A percentile compares a stretch with the other conserved stretches of the same genome.
Conservation (phyloP, 1,284 basidiomycete genomes). For the Trichosporon ovoides region DNA sequence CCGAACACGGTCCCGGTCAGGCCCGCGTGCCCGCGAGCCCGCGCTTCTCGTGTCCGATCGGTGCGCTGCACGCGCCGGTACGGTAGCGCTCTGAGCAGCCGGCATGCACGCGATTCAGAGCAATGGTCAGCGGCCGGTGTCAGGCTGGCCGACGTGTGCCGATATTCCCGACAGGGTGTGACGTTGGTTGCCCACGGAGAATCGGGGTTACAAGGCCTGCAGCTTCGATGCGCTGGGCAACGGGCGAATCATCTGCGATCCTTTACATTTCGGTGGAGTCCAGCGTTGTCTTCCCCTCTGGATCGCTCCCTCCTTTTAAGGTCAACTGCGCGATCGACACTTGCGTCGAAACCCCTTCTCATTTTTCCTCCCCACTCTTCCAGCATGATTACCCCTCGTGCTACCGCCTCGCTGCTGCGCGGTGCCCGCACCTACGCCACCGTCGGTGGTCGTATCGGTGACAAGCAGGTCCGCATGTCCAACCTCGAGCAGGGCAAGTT, state of each 20-base stretch:
- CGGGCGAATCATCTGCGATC: not conserved
- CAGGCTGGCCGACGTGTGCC: not conserved
- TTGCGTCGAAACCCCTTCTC: not conserved
- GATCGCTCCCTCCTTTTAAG: conserved; percentile 10
- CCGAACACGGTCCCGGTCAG: no score
- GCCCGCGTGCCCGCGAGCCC: no score
- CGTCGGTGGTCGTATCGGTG: conserved; percentile 59
- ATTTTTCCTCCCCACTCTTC: conserved; percentile 5
- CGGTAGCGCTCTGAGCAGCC: not conserved
- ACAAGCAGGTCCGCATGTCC: conserved; percentile 89
- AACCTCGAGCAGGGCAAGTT: conserved; percentile 69
- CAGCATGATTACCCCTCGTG: conserved; percentile 35
- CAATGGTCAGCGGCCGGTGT: not conserved
- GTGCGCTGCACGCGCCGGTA: not conserved
- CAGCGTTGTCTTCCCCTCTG: not conserved
- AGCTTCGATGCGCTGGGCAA: not conserved
- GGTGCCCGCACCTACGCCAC: conserved; percentile 42
- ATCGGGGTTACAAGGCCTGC: conserved; percentile 5
- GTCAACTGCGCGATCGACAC: conserved; percentile 9
- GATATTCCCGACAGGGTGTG: conserved; percentile 5
- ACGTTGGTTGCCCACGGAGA: conserved; percentile 4
- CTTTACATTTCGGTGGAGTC: not conserved
- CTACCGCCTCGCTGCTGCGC: conserved; percentile 27
- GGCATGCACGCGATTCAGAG: not conserved
- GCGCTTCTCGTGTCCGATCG: not conserved